Evolutionary conservation across 331 rosid genomes (phyloP).

Genomic region (Acacia concinna): DNA sequence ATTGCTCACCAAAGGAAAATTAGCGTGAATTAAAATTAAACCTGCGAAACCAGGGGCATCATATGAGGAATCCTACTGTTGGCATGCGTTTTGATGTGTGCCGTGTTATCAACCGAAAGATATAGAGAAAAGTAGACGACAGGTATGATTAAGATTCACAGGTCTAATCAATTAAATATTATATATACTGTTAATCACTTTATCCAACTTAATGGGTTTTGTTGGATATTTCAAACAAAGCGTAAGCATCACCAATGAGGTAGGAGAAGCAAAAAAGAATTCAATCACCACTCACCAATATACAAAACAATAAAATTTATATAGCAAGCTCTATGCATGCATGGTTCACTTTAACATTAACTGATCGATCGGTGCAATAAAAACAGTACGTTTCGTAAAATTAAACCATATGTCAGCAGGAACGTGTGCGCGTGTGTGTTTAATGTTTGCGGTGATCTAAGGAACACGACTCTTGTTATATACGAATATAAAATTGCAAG

Average conservation of each 20-base stretch:
- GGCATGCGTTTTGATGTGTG: not conserved
- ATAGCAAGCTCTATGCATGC: not conserved
- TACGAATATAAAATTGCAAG: not conserved
- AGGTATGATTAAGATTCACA: not conserved
- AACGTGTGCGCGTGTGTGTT: too few relatives aligned
- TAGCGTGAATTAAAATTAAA: too few relatives aligned
- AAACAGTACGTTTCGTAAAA: not conserved
- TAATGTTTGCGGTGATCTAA: not conserved
- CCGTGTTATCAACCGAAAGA: not conserved
- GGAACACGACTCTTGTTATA: not conserved
- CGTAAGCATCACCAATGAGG: not conserved
- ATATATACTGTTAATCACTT: not conserved
- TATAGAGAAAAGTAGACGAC: not conserved
- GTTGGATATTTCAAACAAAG: not conserved
- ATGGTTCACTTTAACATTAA: not conserved
- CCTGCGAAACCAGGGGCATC: slow-evolving; percentile 22
- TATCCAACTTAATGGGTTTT: slow-evolving; percentile 10
- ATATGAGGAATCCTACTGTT: not conserved
- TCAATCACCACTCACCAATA: not conserved
- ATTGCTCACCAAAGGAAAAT: too few relatives aligned
- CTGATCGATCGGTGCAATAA: not conserved
- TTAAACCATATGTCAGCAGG: not conserved
- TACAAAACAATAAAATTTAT: not conserved
- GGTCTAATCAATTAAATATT: not conserved
- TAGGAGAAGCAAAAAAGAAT: not conserved